Evolutionary conservation across 305 asterid species (phyloP).

Genomic region (Plantago lanceolata): DNA sequence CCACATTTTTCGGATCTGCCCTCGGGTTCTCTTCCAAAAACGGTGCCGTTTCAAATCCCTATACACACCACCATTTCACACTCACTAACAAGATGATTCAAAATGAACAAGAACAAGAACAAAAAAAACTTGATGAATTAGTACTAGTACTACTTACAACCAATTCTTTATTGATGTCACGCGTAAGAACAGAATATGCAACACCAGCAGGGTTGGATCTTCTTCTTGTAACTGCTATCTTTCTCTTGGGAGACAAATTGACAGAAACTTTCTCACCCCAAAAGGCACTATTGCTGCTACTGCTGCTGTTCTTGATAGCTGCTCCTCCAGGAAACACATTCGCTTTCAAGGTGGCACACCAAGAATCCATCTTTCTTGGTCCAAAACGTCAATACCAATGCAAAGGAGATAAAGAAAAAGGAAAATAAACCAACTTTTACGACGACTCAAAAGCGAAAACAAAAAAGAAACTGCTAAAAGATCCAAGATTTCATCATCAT

Average conservation of each 20-base stretch:
- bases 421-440: conserved; percentile 3
- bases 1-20: conserved; percentile 75
- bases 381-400: background rate
- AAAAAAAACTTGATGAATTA: background rate
- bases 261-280: conserved; percentile 26
- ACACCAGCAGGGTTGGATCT: conserved; percentile 53
- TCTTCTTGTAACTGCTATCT: conserved; percentile 15
- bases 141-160: conserved; percentile 33
- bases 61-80: conserved; percentile 22
- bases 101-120: background rate
- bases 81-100: conserved; percentile 7
- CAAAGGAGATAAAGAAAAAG: conserved; percentile 12
- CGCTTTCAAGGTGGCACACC: conserved; percentile 46
- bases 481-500: conserved; percentile 12
- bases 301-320: conserved; percentile 35
- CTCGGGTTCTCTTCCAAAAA: conserved; percentile 40
- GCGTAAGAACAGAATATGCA: conserved; percentile 57
- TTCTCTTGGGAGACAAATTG: conserved; percentile 25
- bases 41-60: conserved; percentile 49
- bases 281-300: conserved; percentile 25
- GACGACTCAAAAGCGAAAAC: background rate
- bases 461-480: conserved; percentile 18
- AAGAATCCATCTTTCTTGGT: conserved; percentile 46
- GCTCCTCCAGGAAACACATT: conserved; percentile 30
- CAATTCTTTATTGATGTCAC: conserved; percentile 57